phyloP scores from a whole-genome alignment of 257 asterid genomes.

The Oldenlandia corymbosa region DNA sequence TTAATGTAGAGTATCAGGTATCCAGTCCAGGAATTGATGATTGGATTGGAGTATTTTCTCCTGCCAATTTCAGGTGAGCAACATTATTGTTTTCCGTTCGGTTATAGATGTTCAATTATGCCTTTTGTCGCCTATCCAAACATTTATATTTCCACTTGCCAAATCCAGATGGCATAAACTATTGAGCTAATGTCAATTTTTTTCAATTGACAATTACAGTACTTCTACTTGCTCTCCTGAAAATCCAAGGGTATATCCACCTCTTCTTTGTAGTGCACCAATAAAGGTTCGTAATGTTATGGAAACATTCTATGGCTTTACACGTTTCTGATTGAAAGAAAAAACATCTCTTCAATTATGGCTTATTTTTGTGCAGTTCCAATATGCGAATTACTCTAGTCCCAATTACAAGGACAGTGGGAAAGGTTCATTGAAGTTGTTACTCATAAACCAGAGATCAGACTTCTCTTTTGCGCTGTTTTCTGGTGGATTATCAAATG shows the following conservation, averaged over 20 bases:
- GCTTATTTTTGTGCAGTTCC: constrained; percentile 53
- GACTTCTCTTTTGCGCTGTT: constrained; percentile 75
- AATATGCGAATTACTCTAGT: constrained; percentile 67
- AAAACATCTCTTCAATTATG: background rate
- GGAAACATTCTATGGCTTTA: background rate
- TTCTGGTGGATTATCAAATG: constrained; percentile 81
- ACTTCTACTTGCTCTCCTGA: constrained; percentile 67
- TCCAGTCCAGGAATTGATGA: constrained; percentile 60
- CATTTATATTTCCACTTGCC: background rate
- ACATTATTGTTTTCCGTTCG: constrained; percentile 7
- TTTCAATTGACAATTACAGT: constrained; percentile 39
- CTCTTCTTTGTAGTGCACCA: constrained; percentile 80
- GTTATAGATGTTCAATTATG: background rate
- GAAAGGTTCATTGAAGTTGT: constrained; percentile 76
- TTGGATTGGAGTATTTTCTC: constrained; percentile 98
- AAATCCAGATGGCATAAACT: background rate
- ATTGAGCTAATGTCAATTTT: background rate
- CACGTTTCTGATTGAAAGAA: background rate
- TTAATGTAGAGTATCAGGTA: constrained; percentile 47
- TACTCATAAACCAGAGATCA: constrained; percentile 88
- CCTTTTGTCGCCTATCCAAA: background rate
- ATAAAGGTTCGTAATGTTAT: constrained; percentile 53
- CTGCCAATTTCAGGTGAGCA: constrained; percentile 76
- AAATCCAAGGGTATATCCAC: constrained; percentile 54
- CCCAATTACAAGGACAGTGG: constrained; percentile 55